phyloP scores from a whole-genome alignment of 345 rosid genomes.

The Gossypium longicalyx region DNA sequence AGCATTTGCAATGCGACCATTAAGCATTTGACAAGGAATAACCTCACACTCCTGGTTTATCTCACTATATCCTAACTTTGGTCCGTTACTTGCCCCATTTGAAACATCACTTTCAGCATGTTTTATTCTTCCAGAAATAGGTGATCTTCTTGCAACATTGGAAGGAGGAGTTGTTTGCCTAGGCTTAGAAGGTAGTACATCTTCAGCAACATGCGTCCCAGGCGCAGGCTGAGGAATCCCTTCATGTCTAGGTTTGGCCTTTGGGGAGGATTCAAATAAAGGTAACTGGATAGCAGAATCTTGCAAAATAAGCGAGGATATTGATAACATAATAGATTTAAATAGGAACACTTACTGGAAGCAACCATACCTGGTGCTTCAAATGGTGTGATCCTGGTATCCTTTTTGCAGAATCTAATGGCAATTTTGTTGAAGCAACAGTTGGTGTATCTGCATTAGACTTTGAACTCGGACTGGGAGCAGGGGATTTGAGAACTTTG shows the following conservation, averaged over 20 bases:
- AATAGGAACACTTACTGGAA: neutral
- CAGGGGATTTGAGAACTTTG: neutral
- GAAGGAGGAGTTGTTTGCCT: neutral
- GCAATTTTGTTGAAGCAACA: neutral
- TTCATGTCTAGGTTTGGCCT: neutral
- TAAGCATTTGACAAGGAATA: neutral
- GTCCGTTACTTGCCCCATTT: neutral
- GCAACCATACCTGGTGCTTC: neutral
- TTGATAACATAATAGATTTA: neutral
- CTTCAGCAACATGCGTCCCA: neutral
- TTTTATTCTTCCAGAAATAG: neutral
- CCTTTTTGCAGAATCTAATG: neutral
- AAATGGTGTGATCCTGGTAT: neutral
- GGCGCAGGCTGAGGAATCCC: neutral
- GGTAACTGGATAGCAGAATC: neutral
- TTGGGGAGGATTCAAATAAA: conserved; percentile 1
- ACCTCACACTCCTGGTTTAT: neutral
- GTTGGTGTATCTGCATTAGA: neutral
- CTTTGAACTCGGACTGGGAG: neutral
- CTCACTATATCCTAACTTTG: neutral
- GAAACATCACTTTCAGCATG: neutral
- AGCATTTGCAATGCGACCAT: neutral
- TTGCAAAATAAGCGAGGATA: neutral
- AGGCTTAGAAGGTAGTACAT: neutral
- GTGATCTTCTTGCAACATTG: neutral